Evolutionary conservation across 441 rosid genomes (phyloP), one percentile per base, ranked within the genome.

Genomic region (Euphorbia schlechtendalii): DNA sequence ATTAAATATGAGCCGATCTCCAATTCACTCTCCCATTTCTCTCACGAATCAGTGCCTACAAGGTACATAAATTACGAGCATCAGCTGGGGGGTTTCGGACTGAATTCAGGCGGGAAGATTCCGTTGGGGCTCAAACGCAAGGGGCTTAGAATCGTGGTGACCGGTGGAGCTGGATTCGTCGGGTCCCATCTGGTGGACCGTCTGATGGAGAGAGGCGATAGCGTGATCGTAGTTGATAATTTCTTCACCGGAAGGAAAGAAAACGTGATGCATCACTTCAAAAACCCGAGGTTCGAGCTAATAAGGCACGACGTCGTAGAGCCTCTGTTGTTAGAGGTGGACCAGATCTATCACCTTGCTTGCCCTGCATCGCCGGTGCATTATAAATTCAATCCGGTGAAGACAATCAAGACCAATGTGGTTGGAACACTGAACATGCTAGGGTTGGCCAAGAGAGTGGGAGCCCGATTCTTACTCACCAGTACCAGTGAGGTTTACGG

Each of bases 291-390:
- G 63, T 91, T 91, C 74, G 97, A 91, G 81, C 75, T 91, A 7
- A 86, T 91, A 53, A 75, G 97, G 13, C 98, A 91, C 80, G 98
- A 91, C 77, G 98, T 91, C 64, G 98, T 91, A 0, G 98, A 91
- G 59, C 92, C 94, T 0, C 71, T 91, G 38, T 77, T 91, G 72
- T 74, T 91, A 0, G 98, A 91, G 73, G 96, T 91, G 46, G 98
- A 91, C 74, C 98, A 91, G 92, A 91, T 91, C 94, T 91, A 91
- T 69, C 98, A 91, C 61, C 81, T 91, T 11, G 97, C 97, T 5
- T 91, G 97, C 49, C 97, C 97, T 8, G 97, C 97, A 9, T 91
- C 98, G 24, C 98, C 98, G 1, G 98, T 91, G 20, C 98, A 91
- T 71, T 91, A 91, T 83, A 91, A 91, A 70, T 82, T 83, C 81